phyloP scores from a whole-genome alignment of 495 filamentous ascomycete species.

The Thermothielavioides terrestris region DNA sequence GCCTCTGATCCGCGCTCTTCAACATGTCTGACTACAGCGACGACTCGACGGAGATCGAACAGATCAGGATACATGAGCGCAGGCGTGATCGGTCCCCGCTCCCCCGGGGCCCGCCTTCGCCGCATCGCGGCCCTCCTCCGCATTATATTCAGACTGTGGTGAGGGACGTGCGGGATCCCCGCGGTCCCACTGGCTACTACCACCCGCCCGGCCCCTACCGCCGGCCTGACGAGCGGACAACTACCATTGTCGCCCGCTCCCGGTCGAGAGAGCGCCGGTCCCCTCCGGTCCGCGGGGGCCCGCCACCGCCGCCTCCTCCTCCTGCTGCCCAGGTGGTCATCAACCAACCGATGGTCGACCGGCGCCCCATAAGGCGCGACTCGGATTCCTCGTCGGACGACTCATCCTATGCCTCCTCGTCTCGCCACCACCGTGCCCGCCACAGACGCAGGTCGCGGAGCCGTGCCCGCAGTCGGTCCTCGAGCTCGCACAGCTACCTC shows the following conservation, averaged over 20 bases:
- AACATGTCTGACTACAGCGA: conserved; percentile 1
- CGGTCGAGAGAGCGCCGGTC: conserved; percentile 36
- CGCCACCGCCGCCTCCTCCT: neutral
- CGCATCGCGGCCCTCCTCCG: conserved; percentile 22
- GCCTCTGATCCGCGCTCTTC: neutral
- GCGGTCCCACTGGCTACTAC: conserved; percentile 27
- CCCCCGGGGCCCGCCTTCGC: conserved; percentile 18
- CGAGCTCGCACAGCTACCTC: conserved; percentile 23
- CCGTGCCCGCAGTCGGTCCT: conserved; percentile 18
- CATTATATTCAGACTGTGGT: conserved; percentile 33
- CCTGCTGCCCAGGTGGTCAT: conserved; percentile 14
- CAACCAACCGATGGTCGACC: conserved; percentile 8
- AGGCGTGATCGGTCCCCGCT: conserved; percentile 10
- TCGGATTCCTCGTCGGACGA: conserved; percentile 30
- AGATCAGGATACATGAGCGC: neutral
- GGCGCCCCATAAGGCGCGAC: conserved; percentile 6
- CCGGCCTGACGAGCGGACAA: conserved; percentile 20
- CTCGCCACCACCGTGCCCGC: conserved; percentile 8
- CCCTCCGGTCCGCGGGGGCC: conserved; percentile 11
- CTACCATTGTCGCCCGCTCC: conserved; percentile 31
- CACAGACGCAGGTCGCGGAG: conserved; percentile 20
- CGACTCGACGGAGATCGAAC: conserved; percentile 1
- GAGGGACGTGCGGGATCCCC: conserved; percentile 20
- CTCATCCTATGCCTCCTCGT: conserved; percentile 7
- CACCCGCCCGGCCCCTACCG: conserved; percentile 22